phyloP scores from a whole-genome alignment of 345 rosid genomes.

The Citrus reticulata region DNA sequence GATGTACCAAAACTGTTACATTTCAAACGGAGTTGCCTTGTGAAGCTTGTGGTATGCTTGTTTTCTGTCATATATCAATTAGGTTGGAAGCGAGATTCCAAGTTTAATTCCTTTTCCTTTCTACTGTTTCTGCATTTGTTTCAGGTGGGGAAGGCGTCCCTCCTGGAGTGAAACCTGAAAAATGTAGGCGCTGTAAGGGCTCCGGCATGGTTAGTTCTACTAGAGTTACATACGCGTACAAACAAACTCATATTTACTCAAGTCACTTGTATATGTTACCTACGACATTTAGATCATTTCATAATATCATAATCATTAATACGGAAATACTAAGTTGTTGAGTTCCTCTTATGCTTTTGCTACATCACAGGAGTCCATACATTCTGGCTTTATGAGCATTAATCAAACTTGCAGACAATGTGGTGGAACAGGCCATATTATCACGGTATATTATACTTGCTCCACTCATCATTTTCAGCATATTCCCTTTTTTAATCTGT shows the following conservation, averaged over 20 bases:
- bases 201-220: conserved; percentile 71
- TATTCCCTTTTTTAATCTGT: neutral
- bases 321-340: neutral
- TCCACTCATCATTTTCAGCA: neutral
- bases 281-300: neutral
- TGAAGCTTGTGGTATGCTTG: conserved; percentile 77
- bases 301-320: neutral
- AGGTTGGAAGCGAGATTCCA: neutral
- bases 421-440: conserved; percentile 75
- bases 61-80: neutral
- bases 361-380: conserved; percentile 4
- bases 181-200: conserved; percentile 82
- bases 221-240: neutral
- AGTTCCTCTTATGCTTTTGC: conserved; percentile 2
- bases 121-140: conserved; percentile 7
- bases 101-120: neutral
- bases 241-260: no score
- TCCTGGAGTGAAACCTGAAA: conserved; percentile 93
- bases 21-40: conserved; percentile 85
- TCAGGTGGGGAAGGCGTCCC: conserved; percentile 97
- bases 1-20: conserved; percentile 77
- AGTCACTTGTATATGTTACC: neutral
- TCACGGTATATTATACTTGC: conserved; percentile 48
- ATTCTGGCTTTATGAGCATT: conserved; percentile 58
- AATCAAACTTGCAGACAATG: conserved; percentile 72